Conservation (phyloP, 1,139 yeast genomes). For the Blastobotrys elegans region DNA sequence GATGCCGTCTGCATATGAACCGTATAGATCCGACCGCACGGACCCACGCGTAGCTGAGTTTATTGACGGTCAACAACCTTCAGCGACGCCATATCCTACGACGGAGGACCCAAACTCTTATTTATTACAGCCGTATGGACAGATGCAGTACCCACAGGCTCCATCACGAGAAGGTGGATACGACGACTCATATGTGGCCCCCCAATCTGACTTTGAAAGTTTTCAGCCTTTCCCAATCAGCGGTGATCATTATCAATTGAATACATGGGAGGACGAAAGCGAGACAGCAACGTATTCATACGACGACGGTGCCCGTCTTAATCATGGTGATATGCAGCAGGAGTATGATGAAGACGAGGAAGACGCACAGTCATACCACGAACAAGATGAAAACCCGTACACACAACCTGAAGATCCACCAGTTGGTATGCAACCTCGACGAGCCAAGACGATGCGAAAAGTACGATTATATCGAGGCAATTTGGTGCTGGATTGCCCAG, state of each 20-base stretch:
- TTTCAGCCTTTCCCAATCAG: constrained; percentile 35
- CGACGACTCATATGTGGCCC: constrained; percentile 22
- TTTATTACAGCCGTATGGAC: constrained; percentile 12
- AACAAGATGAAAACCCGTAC: constrained; percentile 19
- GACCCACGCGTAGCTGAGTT: neutral
- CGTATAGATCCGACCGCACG: neutral
- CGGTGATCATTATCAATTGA: constrained; percentile 38
- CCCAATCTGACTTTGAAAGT: constrained; percentile 23
- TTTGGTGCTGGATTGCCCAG: constrained; percentile 75
- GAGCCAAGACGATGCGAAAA: constrained; percentile 41
- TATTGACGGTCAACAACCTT: neutral
- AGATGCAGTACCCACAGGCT: neutral
- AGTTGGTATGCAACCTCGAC: constrained; percentile 30
- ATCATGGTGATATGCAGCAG: constrained; percentile 17
- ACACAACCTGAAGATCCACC: constrained; percentile 22
- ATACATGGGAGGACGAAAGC: constrained; percentile 32
- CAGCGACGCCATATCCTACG: constrained; percentile 3
- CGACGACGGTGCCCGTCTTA: constrained; percentile 2
- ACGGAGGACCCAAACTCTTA: constrained; percentile 11
- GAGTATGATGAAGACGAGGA: constrained; percentile 16
- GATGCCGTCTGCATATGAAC: neutral
- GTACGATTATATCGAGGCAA: constrained; percentile 64
- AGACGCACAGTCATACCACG: constrained; percentile 15
- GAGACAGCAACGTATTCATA: constrained; percentile 3
- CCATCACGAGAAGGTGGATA: constrained; percentile 2